phyloP scores from a whole-genome alignment of 306 rosid species.

The Fagus crenata region DNA sequence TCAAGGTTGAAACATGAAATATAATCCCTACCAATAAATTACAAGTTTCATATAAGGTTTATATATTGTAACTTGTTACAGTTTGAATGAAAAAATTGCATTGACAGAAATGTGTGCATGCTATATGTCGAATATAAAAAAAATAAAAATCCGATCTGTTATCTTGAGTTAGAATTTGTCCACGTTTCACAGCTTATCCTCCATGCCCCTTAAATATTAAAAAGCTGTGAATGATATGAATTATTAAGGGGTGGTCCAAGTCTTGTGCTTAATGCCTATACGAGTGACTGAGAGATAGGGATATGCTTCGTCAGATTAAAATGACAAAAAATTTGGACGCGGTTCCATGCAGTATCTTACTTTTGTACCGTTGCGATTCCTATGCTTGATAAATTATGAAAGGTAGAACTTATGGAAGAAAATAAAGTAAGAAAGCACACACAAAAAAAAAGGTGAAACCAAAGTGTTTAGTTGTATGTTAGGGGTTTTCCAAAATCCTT shows the following conservation, averaged over 20 bases:
- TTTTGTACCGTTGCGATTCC: neutral
- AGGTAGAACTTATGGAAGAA: neutral
- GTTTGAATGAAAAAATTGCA: no score
- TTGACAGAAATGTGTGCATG: no score
- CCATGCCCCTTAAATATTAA: neutral
- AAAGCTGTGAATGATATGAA: neutral
- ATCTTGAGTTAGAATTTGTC: neutral
- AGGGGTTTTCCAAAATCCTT: neutral
- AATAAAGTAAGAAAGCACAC: neutral
- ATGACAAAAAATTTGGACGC: neutral
- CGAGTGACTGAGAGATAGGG: conserved; percentile 8
- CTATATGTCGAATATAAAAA: neutral
- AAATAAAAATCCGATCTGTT: neutral
- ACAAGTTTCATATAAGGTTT: neutral
- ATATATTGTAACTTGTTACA: no score
- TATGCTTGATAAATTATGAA: neutral
- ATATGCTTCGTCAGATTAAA: conserved; percentile 9
- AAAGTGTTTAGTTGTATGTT: neutral
- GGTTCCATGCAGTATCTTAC: conserved; percentile 16
- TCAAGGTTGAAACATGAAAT: no score
- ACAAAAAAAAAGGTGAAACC: neutral
- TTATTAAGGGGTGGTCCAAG: conserved; percentile 16
- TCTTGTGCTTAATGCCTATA: neutral
- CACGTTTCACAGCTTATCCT: neutral
- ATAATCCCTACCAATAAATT: no score